Conservation (phyloP, 306 rosid genomes). For the Argentina anserina region DNA sequence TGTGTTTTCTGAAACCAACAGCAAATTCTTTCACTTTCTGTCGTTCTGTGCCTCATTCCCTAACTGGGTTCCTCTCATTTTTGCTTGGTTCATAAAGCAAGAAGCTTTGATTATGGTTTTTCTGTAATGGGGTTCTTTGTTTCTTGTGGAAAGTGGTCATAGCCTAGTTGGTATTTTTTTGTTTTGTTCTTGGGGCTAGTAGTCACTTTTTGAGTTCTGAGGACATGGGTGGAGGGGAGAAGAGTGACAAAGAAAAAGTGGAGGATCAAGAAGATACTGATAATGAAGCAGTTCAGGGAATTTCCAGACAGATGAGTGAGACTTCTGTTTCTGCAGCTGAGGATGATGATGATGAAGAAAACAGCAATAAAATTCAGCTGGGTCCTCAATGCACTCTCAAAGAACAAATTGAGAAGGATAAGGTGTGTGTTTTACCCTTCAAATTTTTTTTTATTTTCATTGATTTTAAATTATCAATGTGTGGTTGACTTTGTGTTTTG, state of each 20-base stretch:
- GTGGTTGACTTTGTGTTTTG: background rate
- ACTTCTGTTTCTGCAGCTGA: slow-evolving; percentile 29
- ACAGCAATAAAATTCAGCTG: slow-evolving; percentile 31
- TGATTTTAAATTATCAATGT: background rate
- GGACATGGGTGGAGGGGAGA: slow-evolving; percentile 40
- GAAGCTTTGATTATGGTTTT: slow-evolving; percentile 2
- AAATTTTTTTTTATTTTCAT: background rate
- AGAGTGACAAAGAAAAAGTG: slow-evolving; percentile 11
- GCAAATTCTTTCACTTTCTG: background rate
- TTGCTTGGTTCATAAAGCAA: background rate
- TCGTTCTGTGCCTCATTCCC: background rate
- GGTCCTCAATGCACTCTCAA: slow-evolving; percentile 54
- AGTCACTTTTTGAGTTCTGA: slow-evolving; percentile 22
- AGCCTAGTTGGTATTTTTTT: slow-evolving; percentile 9
- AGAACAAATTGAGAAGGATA: slow-evolving; percentile 53
- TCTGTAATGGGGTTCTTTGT: slow-evolving; percentile 3
- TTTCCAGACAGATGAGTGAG: slow-evolving; percentile 28
- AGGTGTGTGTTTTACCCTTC: slow-evolving; percentile 22
- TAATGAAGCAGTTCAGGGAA: slow-evolving; percentile 21
- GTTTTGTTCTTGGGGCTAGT: slow-evolving; percentile 21
- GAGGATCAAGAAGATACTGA: slow-evolving; percentile 19
- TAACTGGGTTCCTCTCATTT: slow-evolving; percentile 7
- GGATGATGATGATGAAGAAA: slow-evolving; percentile 46
- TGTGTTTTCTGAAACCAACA: slow-evolving; percentile 18
- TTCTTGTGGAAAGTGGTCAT: slow-evolving; percentile 10